Evolutionary conservation across 179 eudicot species (phyloP).

Genomic region (Pouteria campechiana): DNA sequence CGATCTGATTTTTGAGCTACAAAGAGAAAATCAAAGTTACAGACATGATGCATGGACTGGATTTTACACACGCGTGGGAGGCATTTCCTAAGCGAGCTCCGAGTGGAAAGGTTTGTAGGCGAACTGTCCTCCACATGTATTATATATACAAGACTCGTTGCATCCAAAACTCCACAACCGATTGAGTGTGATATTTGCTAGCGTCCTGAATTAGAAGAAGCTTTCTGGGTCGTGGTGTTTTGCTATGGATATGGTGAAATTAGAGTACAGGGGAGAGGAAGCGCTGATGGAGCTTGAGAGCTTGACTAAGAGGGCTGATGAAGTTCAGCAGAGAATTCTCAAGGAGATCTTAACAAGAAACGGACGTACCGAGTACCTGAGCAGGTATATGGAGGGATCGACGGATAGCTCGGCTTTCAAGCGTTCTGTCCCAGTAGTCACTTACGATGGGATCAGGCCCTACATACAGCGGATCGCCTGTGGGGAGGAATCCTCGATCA

Average conservation of each 20-base stretch:
- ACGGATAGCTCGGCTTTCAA: slow-evolving; percentile 33
- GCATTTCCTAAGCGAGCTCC: too few relatives aligned
- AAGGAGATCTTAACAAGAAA: slow-evolving; percentile 39
- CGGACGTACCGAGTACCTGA: slow-evolving; percentile 46
- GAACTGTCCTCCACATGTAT: slow-evolving; percentile 2
- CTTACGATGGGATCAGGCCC: slow-evolving; percentile 40
- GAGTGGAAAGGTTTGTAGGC: slow-evolving; percentile 1
- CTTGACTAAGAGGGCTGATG: slow-evolving; percentile 37
- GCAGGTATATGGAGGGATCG: slow-evolving; percentile 30
- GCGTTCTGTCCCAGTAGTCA: slow-evolving; percentile 41
- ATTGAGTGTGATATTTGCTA: background rate
- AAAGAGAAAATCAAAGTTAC: too few relatives aligned
- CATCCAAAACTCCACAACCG: slow-evolving; percentile 1
- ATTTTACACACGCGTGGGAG: too few relatives aligned
- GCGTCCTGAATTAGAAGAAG: background rate
- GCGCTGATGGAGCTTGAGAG: slow-evolving; percentile 59
- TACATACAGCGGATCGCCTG: slow-evolving; percentile 58
- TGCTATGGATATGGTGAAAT: slow-evolving; percentile 58
- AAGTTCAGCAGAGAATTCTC: slow-evolving; percentile 49
- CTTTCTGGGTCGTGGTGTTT: background rate
- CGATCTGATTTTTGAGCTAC: too few relatives aligned
- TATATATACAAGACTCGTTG: slow-evolving; percentile 1
- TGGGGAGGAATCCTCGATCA: slow-evolving; percentile 59
- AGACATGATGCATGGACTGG: too few relatives aligned
- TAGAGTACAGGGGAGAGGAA: slow-evolving; percentile 71